phyloP scores from a whole-genome alignment of 192 early-diverging fungal species.

The Hyaloraphidium curvatum region DNA sequence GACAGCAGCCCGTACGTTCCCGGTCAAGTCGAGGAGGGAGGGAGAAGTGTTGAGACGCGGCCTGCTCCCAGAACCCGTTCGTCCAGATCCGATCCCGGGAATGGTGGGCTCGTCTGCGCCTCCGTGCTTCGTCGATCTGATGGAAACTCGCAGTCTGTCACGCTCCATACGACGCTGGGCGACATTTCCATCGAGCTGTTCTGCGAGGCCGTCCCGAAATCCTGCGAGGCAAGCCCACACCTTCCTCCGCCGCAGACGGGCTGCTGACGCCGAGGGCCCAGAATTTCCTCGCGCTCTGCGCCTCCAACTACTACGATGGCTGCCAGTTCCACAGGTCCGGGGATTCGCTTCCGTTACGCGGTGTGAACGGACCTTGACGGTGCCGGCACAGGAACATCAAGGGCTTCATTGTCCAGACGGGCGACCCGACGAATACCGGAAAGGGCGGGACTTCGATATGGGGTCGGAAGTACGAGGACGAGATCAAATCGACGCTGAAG shows the following conservation, averaged over 20 bases:
- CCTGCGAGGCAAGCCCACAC: slow-evolving; percentile 41
- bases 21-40: no score
- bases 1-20: no score
- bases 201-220: slow-evolving; percentile 65
- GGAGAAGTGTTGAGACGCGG: no score
- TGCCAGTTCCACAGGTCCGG: slow-evolving; percentile 52
- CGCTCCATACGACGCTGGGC: slow-evolving; percentile 78
- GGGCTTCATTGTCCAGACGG: slow-evolving; percentile 78
- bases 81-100: no score
- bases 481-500: slow-evolving; percentile 54
- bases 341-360: not conserved
- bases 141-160: slow-evolving; percentile 59
- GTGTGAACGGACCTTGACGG: not conserved
- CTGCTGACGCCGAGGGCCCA: slow-evolving; percentile 15
- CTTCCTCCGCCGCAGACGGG: not conserved
- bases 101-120: no score
- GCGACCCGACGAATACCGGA: slow-evolving; percentile 69
- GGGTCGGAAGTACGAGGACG: slow-evolving; percentile 61
- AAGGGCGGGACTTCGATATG: slow-evolving; percentile 78
- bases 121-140: no score
- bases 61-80: no score
- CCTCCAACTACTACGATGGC: slow-evolving; percentile 78
- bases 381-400: slow-evolving; percentile 39
- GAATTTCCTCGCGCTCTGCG: slow-evolving; percentile 95
- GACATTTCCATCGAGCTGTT: slow-evolving; percentile 89